These are phyloP conservation scores for Lobosporangium transversale DNA, from an alignment of 192 early-diverging fungal species.

Conservation along the genomic window DNA sequence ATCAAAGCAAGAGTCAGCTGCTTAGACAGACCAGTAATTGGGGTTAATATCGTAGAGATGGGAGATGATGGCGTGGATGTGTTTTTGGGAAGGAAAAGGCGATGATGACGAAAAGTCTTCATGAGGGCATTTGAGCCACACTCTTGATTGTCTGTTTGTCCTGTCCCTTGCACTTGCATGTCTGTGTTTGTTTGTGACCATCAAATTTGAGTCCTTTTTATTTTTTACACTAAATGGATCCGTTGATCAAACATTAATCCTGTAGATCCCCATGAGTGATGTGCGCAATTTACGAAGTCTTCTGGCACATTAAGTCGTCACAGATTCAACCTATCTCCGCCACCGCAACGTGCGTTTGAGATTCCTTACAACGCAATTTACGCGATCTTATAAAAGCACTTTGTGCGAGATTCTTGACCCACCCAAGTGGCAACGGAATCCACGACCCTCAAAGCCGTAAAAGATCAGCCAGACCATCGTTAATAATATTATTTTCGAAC, in stretches of 20 bases:
- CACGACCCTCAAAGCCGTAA: slow-evolving; percentile 55
- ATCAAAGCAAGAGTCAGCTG: too few relatives aligned
- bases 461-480: slow-evolving; percentile 50
- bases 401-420: slow-evolving; percentile 46
- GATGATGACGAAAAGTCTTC: too few relatives aligned
- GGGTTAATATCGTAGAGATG: neutral
- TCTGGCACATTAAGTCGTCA: slow-evolving; percentile 8
- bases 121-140: too few relatives aligned
- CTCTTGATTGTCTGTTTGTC: neutral
- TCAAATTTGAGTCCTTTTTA: neutral
- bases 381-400: slow-evolving; percentile 56
- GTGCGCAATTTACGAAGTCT: too few relatives aligned
- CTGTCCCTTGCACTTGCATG: neutral
- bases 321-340: slow-evolving; percentile 3
- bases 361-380: slow-evolving; percentile 53
- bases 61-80: neutral
- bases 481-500: slow-evolving; percentile 46
- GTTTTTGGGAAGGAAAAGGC: too few relatives aligned
- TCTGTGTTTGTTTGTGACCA: neutral
- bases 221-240: too few relatives aligned
- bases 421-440: slow-evolving; percentile 31
- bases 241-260: too few relatives aligned
- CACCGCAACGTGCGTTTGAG: too few relatives aligned
- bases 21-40: too few relatives aligned
- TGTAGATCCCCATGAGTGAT: too few relatives aligned